Percentiles rank a stretch among this genome's conserved stretches.
phyloP scores from a whole-genome alignment of 2,329 filamentous ascomycete species.

The Curvularia sp. region DNA sequence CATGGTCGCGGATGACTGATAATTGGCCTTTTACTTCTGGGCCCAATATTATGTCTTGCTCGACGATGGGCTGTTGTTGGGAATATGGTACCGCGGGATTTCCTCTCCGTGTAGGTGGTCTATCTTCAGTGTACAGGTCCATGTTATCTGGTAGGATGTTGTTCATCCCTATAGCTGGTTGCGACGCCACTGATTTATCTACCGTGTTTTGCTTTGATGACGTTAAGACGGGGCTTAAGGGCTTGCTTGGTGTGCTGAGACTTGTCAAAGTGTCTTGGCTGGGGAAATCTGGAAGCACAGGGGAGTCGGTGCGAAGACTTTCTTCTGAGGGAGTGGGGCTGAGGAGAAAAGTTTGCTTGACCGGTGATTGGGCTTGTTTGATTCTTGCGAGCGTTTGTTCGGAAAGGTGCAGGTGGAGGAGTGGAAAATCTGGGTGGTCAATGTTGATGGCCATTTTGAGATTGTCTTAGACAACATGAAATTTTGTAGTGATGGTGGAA shows the following conservation, averaged over 20 bases:
- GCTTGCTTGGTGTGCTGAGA: background rate
- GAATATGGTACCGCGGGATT: background rate
- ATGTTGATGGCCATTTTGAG: background rate
- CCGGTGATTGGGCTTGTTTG: background rate
- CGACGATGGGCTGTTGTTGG: background rate
- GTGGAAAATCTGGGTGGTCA: background rate
- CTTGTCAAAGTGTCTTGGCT: background rate
- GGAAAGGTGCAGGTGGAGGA: background rate
- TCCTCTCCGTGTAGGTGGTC: background rate
- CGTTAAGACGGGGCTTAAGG: background rate
- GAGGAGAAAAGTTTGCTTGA: constrained; percentile 10
- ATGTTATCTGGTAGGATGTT: constrained; percentile 13
- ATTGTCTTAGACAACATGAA: background rate
- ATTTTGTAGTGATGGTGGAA: background rate
- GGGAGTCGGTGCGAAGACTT: constrained; percentile 6
- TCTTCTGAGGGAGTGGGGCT: constrained; percentile 6
- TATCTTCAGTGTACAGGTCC: background rate
- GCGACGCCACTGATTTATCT: background rate
- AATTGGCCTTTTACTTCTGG: constrained; percentile 4
- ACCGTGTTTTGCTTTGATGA: background rate
- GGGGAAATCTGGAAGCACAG: background rate
- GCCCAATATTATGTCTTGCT: background rate
- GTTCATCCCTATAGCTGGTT: background rate
- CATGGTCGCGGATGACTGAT: background rate
- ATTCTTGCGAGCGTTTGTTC: background rate